Evolutionary conservation across 305 asterid species (phyloP).

Genomic region (Fraxinus sp.): DNA sequence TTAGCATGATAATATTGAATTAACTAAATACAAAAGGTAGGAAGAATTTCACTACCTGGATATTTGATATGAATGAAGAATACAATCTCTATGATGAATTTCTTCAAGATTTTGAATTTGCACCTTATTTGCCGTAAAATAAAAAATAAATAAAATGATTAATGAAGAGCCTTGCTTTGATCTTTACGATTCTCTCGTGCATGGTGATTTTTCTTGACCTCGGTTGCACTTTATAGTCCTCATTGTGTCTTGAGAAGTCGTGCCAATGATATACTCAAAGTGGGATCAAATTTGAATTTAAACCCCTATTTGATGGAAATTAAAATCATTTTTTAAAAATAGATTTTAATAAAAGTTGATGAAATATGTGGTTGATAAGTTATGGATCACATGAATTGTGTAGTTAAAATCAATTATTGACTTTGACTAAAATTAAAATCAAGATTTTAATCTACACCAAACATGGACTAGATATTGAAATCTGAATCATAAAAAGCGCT

Average conservation of each 20-base stretch:
- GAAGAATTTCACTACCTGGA: neutral
- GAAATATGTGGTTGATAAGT: too few species aligned
- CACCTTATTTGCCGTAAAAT: neutral
- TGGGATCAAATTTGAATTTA: too few species aligned
- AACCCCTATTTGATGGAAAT: too few species aligned
- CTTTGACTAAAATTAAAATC: too few species aligned
- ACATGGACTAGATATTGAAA: too few species aligned
- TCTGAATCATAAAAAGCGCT: too few species aligned
- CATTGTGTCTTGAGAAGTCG: neutral
- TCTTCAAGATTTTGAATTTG: neutral
- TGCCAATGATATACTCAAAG: neutral
- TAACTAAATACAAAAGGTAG: neutral
- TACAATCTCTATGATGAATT: neutral
- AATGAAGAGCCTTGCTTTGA: neutral
- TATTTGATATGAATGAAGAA: neutral
- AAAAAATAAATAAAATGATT: too few species aligned
- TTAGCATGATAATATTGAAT: neutral
- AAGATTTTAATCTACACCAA: too few species aligned
- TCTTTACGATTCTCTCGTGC: neutral
- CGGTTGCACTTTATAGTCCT: neutral
- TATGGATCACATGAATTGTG: too few species aligned
- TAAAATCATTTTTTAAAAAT: too few species aligned
- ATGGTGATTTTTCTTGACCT: neutral
- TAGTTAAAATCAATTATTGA: too few species aligned
- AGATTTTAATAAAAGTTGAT: too few species aligned